A percentile compares a stretch with the other conserved stretches of the same genome.
Evolutionary conservation across 78 protist species (phyloP).

Genomic region (Guillardia theta): DNA sequence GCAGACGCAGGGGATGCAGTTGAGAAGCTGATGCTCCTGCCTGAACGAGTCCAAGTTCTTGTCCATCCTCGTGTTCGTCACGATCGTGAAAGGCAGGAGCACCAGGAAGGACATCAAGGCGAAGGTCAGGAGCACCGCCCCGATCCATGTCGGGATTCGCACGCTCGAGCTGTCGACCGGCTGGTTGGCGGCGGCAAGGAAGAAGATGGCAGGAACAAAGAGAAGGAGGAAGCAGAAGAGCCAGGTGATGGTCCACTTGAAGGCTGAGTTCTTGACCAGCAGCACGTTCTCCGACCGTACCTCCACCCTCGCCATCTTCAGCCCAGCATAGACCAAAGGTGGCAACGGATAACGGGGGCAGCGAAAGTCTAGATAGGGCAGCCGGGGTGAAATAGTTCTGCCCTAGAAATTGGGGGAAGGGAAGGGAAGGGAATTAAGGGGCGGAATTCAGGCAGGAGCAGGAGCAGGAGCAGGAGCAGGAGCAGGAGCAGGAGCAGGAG

Average conservation of each 20-base stretch:
- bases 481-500: too few relatives aligned
- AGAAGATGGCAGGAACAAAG: not conserved
- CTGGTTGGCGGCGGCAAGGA: not conserved
- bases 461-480: too few relatives aligned
- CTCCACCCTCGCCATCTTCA: too few relatives aligned
- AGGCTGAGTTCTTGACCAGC: too few relatives aligned
- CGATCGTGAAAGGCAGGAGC: not conserved
- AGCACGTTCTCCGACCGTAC: too few relatives aligned
- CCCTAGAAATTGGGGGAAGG: too few relatives aligned
- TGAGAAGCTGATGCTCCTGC: not conserved
- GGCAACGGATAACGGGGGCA: too few relatives aligned
- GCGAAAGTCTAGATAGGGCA: too few relatives aligned
- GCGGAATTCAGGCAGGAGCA: too few relatives aligned
- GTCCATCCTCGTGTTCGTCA: not conserved
- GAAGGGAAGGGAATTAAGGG: too few relatives aligned
- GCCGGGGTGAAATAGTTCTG: too few relatives aligned
- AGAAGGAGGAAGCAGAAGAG: not conserved
- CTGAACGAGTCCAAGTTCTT: not conserved
- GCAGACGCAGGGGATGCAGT: not conserved
- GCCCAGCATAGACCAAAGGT: too few relatives aligned
- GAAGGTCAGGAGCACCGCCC: not conserved
- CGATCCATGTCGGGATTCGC: not conserved
- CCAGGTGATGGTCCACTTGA: conserved; percentile 2
- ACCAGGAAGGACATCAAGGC: not conserved
- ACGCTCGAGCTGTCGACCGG: not conserved